A percentile compares a stretch with the other conserved stretches of the same genome.
These are phyloP conservation scores for Flaveria bidentis DNA, from an alignment of 129 eudicot species.

Conservation along the genomic window DNA sequence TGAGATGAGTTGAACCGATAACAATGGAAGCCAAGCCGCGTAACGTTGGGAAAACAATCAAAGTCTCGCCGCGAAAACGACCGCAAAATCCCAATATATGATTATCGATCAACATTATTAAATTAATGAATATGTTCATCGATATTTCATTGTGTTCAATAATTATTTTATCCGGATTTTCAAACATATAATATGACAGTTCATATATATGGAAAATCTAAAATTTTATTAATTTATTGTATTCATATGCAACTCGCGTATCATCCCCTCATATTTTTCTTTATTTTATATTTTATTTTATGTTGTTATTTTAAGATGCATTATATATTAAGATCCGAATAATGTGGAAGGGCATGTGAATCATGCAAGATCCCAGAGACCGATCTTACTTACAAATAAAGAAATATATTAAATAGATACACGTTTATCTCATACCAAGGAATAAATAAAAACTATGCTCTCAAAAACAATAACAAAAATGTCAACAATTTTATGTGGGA, in stretches of 20 bases:
- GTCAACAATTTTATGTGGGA: neutral
- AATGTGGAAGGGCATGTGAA: slow-evolving; percentile 16
- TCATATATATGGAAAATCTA: neutral
- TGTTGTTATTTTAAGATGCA: neutral
- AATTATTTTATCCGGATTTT: neutral
- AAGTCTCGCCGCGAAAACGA: too few relatives aligned
- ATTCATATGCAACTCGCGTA: neutral
- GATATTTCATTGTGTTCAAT: neutral
- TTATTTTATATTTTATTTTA: neutral
- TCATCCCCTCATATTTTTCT: neutral
- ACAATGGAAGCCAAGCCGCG: too few relatives aligned
- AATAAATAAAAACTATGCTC: neutral
- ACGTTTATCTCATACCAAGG: neutral
- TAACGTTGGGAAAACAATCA: too few relatives aligned
- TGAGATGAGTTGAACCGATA: too few relatives aligned
- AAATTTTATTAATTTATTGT: neutral
- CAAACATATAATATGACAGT: neutral
- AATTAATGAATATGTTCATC: neutral
- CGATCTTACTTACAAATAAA: neutral
- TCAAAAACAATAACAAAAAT: neutral
- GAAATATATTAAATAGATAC: neutral
- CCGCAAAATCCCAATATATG: too few relatives aligned
- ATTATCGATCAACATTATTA: neutral
- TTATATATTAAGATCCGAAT: slow-evolving; percentile 5
- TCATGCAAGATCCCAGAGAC: slow-evolving; percentile 9